These are phyloP conservation scores for Rhodotorula sp. DNA, from an alignment of 1,284 basidiomycete genomes.

Conservation along the genomic window DNA sequence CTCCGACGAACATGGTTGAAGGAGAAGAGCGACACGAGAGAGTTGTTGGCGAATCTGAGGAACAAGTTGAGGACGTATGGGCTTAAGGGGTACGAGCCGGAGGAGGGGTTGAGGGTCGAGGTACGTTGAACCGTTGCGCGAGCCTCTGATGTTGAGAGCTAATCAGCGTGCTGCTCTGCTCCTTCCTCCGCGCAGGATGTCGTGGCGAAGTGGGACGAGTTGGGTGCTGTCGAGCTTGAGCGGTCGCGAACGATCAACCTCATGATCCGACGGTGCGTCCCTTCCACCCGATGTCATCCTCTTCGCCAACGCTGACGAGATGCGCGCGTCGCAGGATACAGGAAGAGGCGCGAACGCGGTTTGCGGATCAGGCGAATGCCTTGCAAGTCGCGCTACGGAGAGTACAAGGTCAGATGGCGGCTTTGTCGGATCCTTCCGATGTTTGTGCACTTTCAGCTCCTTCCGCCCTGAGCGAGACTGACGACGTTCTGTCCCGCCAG, in stretches of 20 bases:
- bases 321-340: constrained; percentile 1
- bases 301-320: too few relatives aligned
- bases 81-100: constrained; percentile 77
- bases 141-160: too few relatives aligned
- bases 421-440: not conserved
- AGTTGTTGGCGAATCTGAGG: constrained; percentile 87
- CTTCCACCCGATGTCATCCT: too few relatives aligned
- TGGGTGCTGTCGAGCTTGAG: not conserved
- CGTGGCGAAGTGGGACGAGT: constrained; percentile 67
- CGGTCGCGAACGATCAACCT: not conserved
- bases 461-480: not conserved
- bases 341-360: not conserved
- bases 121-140: constrained; percentile 49
- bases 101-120: constrained; percentile 63
- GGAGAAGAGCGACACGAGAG: constrained; percentile 84
- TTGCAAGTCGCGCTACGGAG: not conserved
- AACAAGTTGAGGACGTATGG: constrained; percentile 92
- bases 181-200: constrained; percentile 50
- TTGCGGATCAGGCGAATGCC: not conserved
- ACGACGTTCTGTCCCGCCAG: not conserved
- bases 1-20: constrained; percentile 83
- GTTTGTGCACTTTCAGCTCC: constrained; percentile 1
- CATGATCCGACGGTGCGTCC: constrained; percentile 6
- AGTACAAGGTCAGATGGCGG: not conserved
- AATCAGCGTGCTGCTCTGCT: too few relatives aligned